Percentiles rank a stretch among this genome's conserved stretches.
Evolutionary conservation across 2,329 filamentous ascomycete species (phyloP).

Genomic region (Trichoderma atroviride): DNA sequence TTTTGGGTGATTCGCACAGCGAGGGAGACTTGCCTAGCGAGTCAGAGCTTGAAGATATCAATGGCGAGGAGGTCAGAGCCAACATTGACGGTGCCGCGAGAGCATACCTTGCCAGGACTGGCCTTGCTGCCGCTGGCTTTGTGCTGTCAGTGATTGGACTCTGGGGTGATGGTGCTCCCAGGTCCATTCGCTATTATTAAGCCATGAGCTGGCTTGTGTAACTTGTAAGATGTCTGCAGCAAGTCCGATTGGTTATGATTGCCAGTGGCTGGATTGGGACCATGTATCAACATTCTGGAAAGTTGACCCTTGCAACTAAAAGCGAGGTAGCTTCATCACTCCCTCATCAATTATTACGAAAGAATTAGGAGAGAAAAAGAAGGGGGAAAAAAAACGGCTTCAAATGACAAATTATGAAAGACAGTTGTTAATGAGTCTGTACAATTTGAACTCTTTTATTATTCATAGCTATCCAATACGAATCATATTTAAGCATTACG

Average conservation of each 20-base stretch:
- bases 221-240: slow-evolving; percentile 20
- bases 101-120: slow-evolving; percentile 58
- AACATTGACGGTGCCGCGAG: slow-evolving; percentile 59
- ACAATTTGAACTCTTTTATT: not conserved
- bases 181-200: slow-evolving; percentile 35
- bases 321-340: slow-evolving; percentile 9
- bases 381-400: not conserved
- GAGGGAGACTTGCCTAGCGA: slow-evolving; percentile 48
- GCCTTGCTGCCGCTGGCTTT: slow-evolving; percentile 59
- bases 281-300: slow-evolving; percentile 2
- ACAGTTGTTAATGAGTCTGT: not conserved
- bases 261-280: slow-evolving; percentile 5
- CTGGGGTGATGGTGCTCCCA: slow-evolving; percentile 62
- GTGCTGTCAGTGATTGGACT: slow-evolving; percentile 64
- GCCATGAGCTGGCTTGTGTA: slow-evolving; percentile 8
- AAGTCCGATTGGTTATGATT: not conserved
- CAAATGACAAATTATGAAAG: not conserved
- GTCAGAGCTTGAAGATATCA: slow-evolving; percentile 57
- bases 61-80: slow-evolving; percentile 64
- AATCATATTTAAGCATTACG: not conserved
- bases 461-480: not conserved
- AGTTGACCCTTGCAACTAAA: not conserved
- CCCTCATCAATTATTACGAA: not conserved
- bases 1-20: slow-evolving; percentile 59
- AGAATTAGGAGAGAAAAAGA: not conserved